Conservation (phyloP, 768 basidiomycete species). For the Naganishia randhawae region DNA sequence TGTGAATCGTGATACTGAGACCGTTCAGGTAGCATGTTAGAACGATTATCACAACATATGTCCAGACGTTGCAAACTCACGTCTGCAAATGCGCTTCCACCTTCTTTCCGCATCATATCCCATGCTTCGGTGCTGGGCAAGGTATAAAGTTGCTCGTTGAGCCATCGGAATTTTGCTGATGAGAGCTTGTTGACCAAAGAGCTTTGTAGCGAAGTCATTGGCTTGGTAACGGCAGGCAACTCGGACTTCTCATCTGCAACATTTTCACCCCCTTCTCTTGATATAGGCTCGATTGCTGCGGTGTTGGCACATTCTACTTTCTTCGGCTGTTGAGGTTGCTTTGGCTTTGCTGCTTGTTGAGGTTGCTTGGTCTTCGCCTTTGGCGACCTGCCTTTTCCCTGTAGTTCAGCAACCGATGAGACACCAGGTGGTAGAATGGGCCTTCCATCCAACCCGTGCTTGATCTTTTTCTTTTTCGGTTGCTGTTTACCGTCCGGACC, state of each 20-base stretch:
- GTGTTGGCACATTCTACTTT: conserved; percentile 21
- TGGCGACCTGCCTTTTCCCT: conserved; percentile 2
- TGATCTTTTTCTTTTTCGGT: conserved; percentile 27
- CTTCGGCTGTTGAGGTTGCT: not conserved
- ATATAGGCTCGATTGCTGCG: not conserved
- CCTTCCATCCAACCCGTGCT: conserved; percentile 26
- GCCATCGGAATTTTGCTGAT: conserved; percentile 59
- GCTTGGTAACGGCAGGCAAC: conserved; percentile 61
- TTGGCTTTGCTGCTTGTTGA: conserved; percentile 10
- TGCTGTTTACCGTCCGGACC: not conserved
- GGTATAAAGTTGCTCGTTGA: conserved; percentile 91
- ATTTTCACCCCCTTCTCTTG: conserved; percentile 26
- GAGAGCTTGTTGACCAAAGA: conserved; percentile 31
- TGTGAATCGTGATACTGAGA: conserved; percentile 89
- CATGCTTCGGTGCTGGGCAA: conserved; percentile 69
- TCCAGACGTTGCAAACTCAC: conserved; percentile 53
- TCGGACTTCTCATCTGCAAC: conserved; percentile 63
- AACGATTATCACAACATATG: not conserved
- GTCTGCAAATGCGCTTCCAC: conserved; percentile 63
- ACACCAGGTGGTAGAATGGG: conserved; percentile 6
- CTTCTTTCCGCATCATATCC: conserved; percentile 64
- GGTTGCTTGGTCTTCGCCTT: conserved; percentile 13
- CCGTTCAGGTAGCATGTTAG: not conserved
- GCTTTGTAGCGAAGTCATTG: conserved; percentile 36
- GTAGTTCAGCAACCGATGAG: not conserved